These are phyloP conservation scores for Chaetomium tenue DNA, from an alignment of 495 filamentous ascomycete genomes.

Conservation along the genomic window DNA sequence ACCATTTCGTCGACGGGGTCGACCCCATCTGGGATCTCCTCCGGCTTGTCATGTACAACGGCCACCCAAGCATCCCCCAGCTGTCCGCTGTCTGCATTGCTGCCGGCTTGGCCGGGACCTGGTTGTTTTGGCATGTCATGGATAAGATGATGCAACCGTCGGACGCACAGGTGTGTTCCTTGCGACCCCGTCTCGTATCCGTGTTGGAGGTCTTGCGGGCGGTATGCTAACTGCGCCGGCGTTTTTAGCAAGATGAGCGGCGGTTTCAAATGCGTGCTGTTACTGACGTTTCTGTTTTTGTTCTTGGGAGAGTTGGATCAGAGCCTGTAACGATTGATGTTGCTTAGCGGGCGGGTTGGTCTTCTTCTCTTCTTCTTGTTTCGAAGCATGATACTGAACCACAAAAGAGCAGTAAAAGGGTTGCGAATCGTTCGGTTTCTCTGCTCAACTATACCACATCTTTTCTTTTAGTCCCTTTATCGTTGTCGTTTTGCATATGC, in stretches of 20 bases:
- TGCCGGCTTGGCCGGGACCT: constrained; percentile 15
- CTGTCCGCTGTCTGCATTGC: constrained; percentile 19
- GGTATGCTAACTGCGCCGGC: not conserved
- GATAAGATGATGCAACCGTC: not conserved
- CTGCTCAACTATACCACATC: no score
- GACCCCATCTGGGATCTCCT: not conserved
- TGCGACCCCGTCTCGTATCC: no score
- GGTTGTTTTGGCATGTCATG: constrained; percentile 20
- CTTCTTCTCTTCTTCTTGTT: not conserved
- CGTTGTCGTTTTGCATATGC: no score
- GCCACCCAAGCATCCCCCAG: not conserved
- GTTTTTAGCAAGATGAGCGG: not conserved
- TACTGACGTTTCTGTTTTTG: not conserved
- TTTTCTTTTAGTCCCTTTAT: no score
- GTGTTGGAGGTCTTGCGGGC: not conserved
- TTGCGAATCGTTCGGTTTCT: no score
- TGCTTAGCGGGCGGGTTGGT: not conserved
- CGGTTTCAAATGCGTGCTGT: not conserved
- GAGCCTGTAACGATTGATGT: not conserved
- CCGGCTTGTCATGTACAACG: not conserved
- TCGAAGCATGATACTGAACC: not conserved
- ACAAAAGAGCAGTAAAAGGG: no score
- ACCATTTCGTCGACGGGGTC: not conserved
- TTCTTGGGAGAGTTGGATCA: not conserved
- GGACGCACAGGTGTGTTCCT: not conserved